Evolutionary conservation across 2,329 filamentous ascomycete genomes (phyloP).

Genomic region (Aureobasidium sp.): DNA sequence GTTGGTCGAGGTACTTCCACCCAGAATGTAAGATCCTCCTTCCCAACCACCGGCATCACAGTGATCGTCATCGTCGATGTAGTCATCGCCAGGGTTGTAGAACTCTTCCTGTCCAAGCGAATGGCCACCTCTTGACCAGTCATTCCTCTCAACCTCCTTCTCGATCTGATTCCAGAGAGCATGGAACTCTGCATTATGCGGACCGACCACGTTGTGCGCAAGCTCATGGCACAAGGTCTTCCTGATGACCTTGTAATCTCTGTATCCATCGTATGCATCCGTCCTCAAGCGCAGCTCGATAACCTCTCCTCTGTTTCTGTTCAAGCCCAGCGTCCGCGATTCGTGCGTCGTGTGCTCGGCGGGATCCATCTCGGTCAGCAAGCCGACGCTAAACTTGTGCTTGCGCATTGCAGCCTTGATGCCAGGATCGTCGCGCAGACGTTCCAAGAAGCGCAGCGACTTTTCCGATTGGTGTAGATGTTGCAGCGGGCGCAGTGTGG

Average conservation of each 20-base stretch:
- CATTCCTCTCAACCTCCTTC: slow-evolving; percentile 68
- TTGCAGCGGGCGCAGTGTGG: slow-evolving; percentile 62
- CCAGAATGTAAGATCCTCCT: slow-evolving; percentile 64
- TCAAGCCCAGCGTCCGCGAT: slow-evolving; percentile 74
- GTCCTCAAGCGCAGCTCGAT: slow-evolving; percentile 89
- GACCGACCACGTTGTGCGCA: slow-evolving; percentile 78
- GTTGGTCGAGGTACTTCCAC: slow-evolving; percentile 23
- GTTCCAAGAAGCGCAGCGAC: slow-evolving; percentile 61
- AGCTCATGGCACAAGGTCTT: slow-evolving; percentile 93
- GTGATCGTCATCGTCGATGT: slow-evolving; percentile 38
- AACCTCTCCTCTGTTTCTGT: slow-evolving; percentile 77
- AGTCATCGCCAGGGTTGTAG: slow-evolving; percentile 41
- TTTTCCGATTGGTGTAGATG: slow-evolving; percentile 69
- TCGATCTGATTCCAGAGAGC: slow-evolving; percentile 80
- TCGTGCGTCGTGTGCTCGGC: slow-evolving; percentile 72
- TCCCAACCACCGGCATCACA: slow-evolving; percentile 69
- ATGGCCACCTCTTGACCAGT: slow-evolving; percentile 66
- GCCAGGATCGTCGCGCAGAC: slow-evolving; percentile 72
- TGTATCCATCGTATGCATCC: slow-evolving; percentile 86
- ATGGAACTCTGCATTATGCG: slow-evolving; percentile 86
- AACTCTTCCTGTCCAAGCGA: slow-evolving; percentile 51
- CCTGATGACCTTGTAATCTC: slow-evolving; percentile 85
- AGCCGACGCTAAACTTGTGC: slow-evolving; percentile 73
- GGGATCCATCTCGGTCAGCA: slow-evolving; percentile 95
- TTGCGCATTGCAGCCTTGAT: slow-evolving; percentile 75